Evolutionary conservation across 495 filamentous ascomycete genomes (phyloP).

Genomic region (Penicillium parvum): DNA sequence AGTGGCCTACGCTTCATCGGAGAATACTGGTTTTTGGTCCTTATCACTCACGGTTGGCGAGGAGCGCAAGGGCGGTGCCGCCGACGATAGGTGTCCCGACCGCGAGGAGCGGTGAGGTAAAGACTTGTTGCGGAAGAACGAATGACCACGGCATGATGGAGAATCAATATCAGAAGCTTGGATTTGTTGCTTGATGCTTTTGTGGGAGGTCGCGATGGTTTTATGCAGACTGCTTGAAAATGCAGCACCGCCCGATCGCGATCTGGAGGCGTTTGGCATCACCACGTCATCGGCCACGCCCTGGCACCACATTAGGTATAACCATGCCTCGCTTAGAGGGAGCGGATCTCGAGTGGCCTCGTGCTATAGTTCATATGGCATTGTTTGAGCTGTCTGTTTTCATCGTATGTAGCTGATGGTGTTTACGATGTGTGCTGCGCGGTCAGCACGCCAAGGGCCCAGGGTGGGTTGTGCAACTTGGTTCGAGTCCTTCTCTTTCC

Average conservation of each 20-base stretch:
- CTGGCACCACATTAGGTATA: not conserved
- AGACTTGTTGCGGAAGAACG: conserved; percentile 30
- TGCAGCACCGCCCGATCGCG: conserved; percentile 8
- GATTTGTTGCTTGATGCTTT: too few relatives aligned
- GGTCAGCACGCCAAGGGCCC: too few relatives aligned
- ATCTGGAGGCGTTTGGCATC: conserved; percentile 5
- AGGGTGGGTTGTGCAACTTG: too few relatives aligned
- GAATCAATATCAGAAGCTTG: not conserved
- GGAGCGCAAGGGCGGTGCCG: conserved; percentile 28
- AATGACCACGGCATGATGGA: conserved; percentile 36
- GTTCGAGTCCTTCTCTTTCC: too few relatives aligned
- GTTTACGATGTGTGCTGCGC: too few relatives aligned
- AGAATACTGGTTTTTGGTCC: not conserved
- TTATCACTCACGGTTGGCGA: conserved; percentile 35
- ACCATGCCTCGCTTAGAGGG: conserved; percentile 1
- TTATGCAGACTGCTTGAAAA: too few relatives aligned
- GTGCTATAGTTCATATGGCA: too few relatives aligned
- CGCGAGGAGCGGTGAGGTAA: conserved; percentile 32
- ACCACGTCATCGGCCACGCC: conserved; percentile 16
- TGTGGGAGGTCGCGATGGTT: too few relatives aligned
- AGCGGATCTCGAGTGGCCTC: too few relatives aligned
- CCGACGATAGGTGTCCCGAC: conserved; percentile 31
- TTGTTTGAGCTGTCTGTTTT: too few relatives aligned
- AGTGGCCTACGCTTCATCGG: not conserved
- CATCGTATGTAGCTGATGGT: too few relatives aligned